Conservation (phyloP, 495 filamentous ascomycete species). For the Jackrogersella minutella region DNA sequence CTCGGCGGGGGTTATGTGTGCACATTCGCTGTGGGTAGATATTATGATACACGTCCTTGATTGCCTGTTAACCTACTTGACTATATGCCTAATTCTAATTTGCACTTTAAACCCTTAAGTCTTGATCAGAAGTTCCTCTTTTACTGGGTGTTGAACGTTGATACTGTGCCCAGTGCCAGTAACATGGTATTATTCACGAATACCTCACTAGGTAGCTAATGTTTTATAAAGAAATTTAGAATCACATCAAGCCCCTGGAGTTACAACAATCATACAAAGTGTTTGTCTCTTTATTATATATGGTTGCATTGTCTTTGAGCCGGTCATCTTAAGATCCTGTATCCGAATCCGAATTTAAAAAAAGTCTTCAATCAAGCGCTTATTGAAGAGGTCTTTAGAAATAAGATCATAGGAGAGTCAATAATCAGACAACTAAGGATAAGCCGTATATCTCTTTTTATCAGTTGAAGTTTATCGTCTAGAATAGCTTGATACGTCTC, state of each 20-base stretch:
- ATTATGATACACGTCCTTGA: neutral
- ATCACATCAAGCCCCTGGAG: neutral
- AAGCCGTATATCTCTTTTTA: neutral
- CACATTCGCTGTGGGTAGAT: neutral
- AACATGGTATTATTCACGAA: too few species aligned
- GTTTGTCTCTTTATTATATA: neutral
- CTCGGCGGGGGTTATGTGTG: neutral
- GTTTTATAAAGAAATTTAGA: neutral
- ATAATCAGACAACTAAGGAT: neutral
- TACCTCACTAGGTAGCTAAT: neutral
- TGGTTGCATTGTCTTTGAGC: neutral
- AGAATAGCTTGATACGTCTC: neutral
- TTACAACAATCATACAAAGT: neutral
- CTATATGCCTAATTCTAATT: neutral
- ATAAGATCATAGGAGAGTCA: neutral
- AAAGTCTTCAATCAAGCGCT: neutral
- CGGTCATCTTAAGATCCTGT: too few species aligned
- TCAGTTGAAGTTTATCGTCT: too few species aligned
- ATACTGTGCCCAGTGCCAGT: neutral
- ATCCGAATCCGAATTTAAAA: neutral
- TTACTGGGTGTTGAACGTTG: neutral
- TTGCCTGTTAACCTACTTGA: neutral
- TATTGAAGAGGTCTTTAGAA: neutral
- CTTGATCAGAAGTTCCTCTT: neutral
- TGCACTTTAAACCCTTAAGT: neutral